These are phyloP conservation scores for Atkinsonella hypoxylon DNA, from an alignment of 2,329 filamentous ascomycete genomes.

Conservation along the genomic window DNA sequence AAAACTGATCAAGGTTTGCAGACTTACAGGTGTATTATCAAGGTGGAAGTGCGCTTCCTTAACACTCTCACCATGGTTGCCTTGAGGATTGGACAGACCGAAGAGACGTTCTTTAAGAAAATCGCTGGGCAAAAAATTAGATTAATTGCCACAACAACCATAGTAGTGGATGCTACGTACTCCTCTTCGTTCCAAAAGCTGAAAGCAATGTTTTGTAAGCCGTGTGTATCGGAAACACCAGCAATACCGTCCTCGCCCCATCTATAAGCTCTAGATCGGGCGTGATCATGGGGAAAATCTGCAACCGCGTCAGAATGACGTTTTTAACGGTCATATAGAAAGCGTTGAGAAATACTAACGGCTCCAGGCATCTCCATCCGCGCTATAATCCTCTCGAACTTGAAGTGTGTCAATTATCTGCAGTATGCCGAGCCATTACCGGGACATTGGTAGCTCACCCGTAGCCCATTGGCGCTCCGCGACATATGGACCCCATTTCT, in stretches of 20 bases:
- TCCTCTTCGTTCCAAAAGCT: constrained; percentile 97
- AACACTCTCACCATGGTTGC: constrained; percentile 93
- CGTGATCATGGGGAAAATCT: constrained; percentile 93
- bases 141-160: no score
- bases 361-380: constrained; percentile 89
- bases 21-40: constrained; percentile 70
- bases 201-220: constrained; percentile 84
- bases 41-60: constrained; percentile 96
- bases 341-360: constrained; percentile 44
- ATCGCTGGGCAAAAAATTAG: constrained; percentile 40
- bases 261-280: constrained; percentile 75
- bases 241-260: constrained; percentile 98
- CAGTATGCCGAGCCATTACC: background rate
- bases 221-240: constrained; percentile 84
- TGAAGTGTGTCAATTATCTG: constrained; percentile 14
- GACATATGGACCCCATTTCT: constrained; percentile 93
- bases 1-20: background rate
- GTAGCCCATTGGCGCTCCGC: constrained; percentile 94
- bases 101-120: constrained; percentile 94
- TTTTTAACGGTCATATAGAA: constrained; percentile 1
- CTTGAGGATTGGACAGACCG: constrained; percentile 88
- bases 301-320: constrained; percentile 4
- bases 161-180: constrained; percentile 30
- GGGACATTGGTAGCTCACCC: constrained; percentile 38
- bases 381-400: constrained; percentile 83